Percentiles rank a stretch among this genome's conserved stretches.
These are phyloP conservation scores for Carex cristatella DNA, from an alignment of 176 grass and related monocot species.

Conservation along the genomic window DNA sequence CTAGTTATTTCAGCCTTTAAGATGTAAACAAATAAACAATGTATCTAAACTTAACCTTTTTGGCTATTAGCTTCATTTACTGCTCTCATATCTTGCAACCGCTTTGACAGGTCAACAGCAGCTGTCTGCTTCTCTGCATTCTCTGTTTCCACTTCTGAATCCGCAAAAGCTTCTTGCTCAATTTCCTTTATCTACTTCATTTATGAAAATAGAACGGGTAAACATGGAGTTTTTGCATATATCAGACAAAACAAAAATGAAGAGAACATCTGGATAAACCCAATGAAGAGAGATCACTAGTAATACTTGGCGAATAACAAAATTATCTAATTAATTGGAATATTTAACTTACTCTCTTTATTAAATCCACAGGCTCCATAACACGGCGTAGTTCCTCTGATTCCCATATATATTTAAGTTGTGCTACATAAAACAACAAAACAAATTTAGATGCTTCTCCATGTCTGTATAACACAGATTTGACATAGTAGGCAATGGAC, in stretches of 20 bases:
- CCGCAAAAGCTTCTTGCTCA: constrained; percentile 58
- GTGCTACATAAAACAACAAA: constrained; percentile 37
- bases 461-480: neutral
- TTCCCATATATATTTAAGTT: constrained; percentile 72
- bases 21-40: neutral
- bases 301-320: neutral
- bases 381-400: constrained; percentile 68
- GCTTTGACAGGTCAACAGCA: constrained; percentile 75
- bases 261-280: neutral
- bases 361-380: constrained; percentile 84
- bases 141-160: constrained; percentile 37
- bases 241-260: neutral
- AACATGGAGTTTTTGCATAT: neutral
- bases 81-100: constrained; percentile 64
- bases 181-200: constrained; percentile 82
- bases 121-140: constrained; percentile 74
- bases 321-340: neutral
- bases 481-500: neutral
- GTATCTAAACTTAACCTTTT: constrained; percentile 46
- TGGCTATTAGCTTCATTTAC: constrained; percentile 82
- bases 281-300: neutral
- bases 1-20: neutral
- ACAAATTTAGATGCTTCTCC: neutral
- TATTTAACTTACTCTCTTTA: constrained; percentile 60
- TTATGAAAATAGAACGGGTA: neutral